phyloP scores from a whole-genome alignment of 768 basidiomycete species.

The Pilatotrama ljubarskyi region DNA sequence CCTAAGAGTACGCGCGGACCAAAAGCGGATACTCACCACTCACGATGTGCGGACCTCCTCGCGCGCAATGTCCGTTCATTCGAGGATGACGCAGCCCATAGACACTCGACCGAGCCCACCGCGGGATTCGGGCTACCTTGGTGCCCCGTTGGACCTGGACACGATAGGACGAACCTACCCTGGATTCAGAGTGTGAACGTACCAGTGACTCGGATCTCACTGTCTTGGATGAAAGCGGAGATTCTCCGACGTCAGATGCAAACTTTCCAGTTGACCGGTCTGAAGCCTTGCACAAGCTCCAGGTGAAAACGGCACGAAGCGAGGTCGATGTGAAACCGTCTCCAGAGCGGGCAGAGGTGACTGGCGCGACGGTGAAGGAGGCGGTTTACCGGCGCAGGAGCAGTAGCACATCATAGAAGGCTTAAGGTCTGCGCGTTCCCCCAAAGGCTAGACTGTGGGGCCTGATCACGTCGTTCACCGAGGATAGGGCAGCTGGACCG shows the following conservation, averaged over 20 bases:
- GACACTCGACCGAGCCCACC: not conserved
- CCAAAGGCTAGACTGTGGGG: no score
- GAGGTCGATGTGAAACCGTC: constrained; percentile 9
- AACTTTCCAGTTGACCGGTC: constrained; percentile 2
- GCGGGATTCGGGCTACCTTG: not conserved
- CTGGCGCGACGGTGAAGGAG: not conserved
- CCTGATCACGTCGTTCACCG: no score
- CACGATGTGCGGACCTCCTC: not conserved
- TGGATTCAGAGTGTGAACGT: not conserved
- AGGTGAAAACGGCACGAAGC: constrained; percentile 5
- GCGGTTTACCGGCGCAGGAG: not conserved
- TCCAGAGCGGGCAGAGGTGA: not conserved
- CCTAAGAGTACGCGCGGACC: not conserved
- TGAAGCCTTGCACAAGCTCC: not conserved
- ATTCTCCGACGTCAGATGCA: not conserved
- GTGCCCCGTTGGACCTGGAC: not conserved
- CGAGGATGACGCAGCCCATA: not conserved
- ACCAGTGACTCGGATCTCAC: not conserved
- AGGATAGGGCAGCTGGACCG: constrained; percentile 1
- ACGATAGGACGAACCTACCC: not conserved
- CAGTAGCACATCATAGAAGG: no score
- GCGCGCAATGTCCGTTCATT: not conserved
- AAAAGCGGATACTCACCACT: not conserved
- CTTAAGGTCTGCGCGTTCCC: no score
- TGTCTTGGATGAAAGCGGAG: not conserved